Evolutionary conservation across 495 filamentous ascomycete species (phyloP).

Genomic region (Penicillium argentinense): DNA sequence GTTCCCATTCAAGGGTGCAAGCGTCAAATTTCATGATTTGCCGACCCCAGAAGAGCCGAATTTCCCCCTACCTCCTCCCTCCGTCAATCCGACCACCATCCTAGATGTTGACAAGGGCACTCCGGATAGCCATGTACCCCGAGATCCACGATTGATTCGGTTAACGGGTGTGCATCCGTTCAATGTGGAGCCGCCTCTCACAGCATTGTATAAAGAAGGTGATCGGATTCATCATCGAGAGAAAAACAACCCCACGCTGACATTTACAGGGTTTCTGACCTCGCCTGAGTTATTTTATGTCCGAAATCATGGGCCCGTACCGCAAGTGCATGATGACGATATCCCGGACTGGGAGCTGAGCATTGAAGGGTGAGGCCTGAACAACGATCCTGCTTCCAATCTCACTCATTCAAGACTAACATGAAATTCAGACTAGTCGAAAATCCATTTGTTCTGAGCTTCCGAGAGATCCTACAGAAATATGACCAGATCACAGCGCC

Average conservation of each 20-base stretch:
- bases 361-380: slow-evolving; percentile 66
- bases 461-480: slow-evolving; percentile 71
- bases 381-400: not conserved
- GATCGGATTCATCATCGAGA: not conserved
- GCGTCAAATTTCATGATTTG: slow-evolving; percentile 31
- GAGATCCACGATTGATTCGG: slow-evolving; percentile 83
- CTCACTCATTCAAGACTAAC: too few relatives aligned
- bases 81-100: slow-evolving; percentile 58
- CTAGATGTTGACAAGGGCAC: slow-evolving; percentile 77
- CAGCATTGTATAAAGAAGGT: slow-evolving; percentile 76
- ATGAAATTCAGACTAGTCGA: slow-evolving; percentile 61
- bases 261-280: slow-evolving; percentile 69
- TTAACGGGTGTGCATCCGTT: slow-evolving; percentile 92
- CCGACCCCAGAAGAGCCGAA: slow-evolving; percentile 33
- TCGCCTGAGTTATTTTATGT: slow-evolving; percentile 94
- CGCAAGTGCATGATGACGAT: slow-evolving; percentile 68
- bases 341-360: slow-evolving; percentile 81
- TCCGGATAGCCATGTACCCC: slow-evolving; percentile 80
- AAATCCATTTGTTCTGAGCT: slow-evolving; percentile 68
- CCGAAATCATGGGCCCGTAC: slow-evolving; percentile 91
- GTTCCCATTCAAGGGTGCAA: slow-evolving; percentile 21
- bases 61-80: slow-evolving; percentile 72
- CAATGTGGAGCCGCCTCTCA: slow-evolving; percentile 88
- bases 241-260: not conserved
- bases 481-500: slow-evolving; percentile 87